phyloP scores from a whole-genome alignment of 306 rosid genomes.

The Inga oerstediana region DNA sequence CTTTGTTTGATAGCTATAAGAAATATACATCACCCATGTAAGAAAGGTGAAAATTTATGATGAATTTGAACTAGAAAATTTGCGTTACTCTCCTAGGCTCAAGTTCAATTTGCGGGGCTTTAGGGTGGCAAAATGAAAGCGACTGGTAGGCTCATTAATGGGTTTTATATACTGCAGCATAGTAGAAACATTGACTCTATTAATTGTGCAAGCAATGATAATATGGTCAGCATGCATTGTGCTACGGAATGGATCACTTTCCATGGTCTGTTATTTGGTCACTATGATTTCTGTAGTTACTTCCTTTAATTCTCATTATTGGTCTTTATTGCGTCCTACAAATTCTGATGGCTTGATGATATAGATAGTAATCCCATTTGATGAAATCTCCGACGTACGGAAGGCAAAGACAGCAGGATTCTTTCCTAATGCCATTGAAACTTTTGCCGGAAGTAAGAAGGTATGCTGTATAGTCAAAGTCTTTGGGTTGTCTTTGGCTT shows the following conservation, averaged over 20 bases:
- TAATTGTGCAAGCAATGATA: no score
- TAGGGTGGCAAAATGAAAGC: no score
- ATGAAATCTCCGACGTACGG: constrained; percentile 72
- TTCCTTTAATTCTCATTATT: constrained; percentile 27
- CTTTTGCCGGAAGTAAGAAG: constrained; percentile 71
- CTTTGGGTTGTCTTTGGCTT: constrained; percentile 30
- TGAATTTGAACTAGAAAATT: no score
- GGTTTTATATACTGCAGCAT: no score
- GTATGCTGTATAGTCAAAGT: constrained; percentile 39
- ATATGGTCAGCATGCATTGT: constrained; percentile 15
- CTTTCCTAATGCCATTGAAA: constrained; percentile 96
- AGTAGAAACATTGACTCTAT: no score
- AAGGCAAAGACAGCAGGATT: constrained; percentile 98
- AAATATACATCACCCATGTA: no score
- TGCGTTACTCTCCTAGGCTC: no score
- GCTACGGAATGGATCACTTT: constrained; percentile 10
- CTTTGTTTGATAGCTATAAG: no score
- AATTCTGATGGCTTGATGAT: constrained; percentile 33
- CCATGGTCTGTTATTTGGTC: constrained; percentile 16
- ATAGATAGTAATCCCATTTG: constrained; percentile 86
- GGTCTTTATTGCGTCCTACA: constrained; percentile 1
- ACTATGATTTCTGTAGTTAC: neutral
- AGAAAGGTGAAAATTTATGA: no score
- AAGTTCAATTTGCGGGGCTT: no score
- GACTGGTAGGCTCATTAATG: no score